phyloP scores from a whole-genome alignment of 352 stramenopile species.

The Phytophthora sp. region DNA sequence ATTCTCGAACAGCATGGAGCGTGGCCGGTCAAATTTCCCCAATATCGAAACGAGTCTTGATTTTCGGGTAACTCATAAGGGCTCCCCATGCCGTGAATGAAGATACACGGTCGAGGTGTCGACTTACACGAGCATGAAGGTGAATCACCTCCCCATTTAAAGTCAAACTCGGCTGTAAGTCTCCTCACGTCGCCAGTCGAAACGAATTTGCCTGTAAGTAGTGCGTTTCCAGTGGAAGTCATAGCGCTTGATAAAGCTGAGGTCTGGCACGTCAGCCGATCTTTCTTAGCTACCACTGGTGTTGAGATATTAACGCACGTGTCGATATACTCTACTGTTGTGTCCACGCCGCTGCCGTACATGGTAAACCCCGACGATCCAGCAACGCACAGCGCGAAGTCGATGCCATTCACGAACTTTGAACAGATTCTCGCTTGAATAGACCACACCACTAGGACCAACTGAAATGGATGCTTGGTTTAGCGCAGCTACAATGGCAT shows the following conservation, averaged over 20 bases:
- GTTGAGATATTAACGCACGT: constrained; percentile 1
- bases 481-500: constrained; percentile 3
- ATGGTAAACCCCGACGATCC: constrained; percentile 1
- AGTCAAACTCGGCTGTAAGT: constrained; percentile 13
- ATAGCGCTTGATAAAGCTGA: background rate
- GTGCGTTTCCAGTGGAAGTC: background rate
- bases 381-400: constrained; percentile 10
- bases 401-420: constrained; percentile 11
- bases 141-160: constrained; percentile 13
- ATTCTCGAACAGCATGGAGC: constrained; percentile 25
- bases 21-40: constrained; percentile 25
- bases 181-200: background rate
- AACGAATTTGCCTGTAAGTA: background rate
- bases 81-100: constrained; percentile 24
- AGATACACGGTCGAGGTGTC: constrained; percentile 22
- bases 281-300: background rate
- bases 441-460: constrained; percentile 1
- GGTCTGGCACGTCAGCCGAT: background rate
- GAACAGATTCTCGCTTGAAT: background rate
- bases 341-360: constrained; percentile 24
- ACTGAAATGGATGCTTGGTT: background rate
- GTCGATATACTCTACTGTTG: constrained; percentile 4
- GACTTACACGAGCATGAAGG: too few species aligned
- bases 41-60: constrained; percentile 11
- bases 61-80: constrained; percentile 6